Evolutionary conservation across 441 rosid species (phyloP).

Genomic region (Iberis amara): DNA sequence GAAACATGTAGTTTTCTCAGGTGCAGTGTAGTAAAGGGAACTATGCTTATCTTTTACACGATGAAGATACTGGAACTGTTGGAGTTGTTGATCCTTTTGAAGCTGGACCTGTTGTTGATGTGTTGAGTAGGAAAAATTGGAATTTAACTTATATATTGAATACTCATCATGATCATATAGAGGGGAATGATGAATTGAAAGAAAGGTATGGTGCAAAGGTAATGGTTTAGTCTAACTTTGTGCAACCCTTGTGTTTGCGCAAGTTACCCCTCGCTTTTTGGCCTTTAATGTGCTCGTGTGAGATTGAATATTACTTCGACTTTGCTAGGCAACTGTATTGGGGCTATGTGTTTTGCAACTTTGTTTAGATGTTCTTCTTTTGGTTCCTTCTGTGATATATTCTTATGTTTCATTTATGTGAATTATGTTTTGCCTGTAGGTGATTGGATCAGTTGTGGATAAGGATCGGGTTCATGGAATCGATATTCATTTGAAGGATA

Average conservation of each 20-base stretch:
- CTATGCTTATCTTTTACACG: slow-evolving; percentile 91
- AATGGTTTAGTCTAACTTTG: slow-evolving; percentile 26
- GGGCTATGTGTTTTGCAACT: slow-evolving; percentile 10
- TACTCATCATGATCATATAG: slow-evolving; percentile 90
- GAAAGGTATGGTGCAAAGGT: slow-evolving; percentile 98
- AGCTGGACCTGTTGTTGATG: slow-evolving; percentile 80
- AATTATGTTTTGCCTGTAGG: slow-evolving; percentile 41
- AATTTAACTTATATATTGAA: slow-evolving; percentile 84
- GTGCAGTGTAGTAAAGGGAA: slow-evolving; percentile 80
- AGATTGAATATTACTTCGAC: not conserved
- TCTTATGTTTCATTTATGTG: slow-evolving; percentile 3
- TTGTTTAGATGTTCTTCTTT: not conserved
- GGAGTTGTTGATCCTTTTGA: slow-evolving; percentile 98
- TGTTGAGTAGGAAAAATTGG: slow-evolving; percentile 62
- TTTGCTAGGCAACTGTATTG: slow-evolving; percentile 9
- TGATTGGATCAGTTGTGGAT: slow-evolving; percentile 80
- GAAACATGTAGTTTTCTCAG: slow-evolving; percentile 31
- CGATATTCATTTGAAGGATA: slow-evolving; percentile 78
- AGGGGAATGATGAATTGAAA: slow-evolving; percentile 87
- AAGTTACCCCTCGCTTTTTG: not conserved
- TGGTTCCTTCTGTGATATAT: not conserved
- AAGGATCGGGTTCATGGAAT: slow-evolving; percentile 81
- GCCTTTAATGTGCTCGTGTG: not conserved
- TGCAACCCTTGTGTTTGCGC: not conserved
- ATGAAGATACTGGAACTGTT: slow-evolving; percentile 90